Base-by-base conservation (phyloP, 495 filamentous ascomycete species). In the Margaritispora aquatica region DNA sequence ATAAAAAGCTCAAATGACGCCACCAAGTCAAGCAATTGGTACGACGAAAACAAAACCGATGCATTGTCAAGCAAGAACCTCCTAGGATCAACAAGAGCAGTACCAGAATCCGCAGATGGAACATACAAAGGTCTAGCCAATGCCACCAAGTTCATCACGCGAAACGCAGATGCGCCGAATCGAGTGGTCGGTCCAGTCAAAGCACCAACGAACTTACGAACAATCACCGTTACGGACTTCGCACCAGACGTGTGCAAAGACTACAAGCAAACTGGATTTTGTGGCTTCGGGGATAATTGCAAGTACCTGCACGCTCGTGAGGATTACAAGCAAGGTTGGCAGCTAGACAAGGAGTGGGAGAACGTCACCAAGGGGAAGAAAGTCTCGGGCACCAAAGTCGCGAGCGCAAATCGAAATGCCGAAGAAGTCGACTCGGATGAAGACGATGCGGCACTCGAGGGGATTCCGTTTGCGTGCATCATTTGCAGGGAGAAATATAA, bases 201-300 rank as follows among this genome's bases (percentile, higher is more conserved):
- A 67, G 88, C 92, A 19, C 80, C 92, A 2, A 90, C 89, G 0
- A 97, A 97, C 65, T 86, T 97, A 41, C 85, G 94, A 26, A 96
- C 88, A 1, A 86, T 95, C 54, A 97, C 92, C 0, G 82, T 91
- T 17, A 96, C 84, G 34, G 94, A 97, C 66, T 96, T 89, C 71
- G 87, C 90, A 26, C 93, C 95, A 0, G 93, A 97, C 66, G 89
- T 96, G 15, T 97, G 94, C 70, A 97, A 97, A 71, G 94, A 97
- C 70, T 96, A 90, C 70, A 95, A 95, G 62, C 81, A 89, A 63
- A 96, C 90, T 0, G 92, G 92, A 2, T 91, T 85, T 70, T 92
- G 87, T 67, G 90, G 88, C 1, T 93, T 88, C 57, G 88, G 87
- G 3, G 86, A 91, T 58, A 81, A 71, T n/a, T 96, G 92, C 75